phyloP scores from a whole-genome alignment of 225 moss, liverwort and hornwort genomes.

The Anthoceros angustus region DNA sequence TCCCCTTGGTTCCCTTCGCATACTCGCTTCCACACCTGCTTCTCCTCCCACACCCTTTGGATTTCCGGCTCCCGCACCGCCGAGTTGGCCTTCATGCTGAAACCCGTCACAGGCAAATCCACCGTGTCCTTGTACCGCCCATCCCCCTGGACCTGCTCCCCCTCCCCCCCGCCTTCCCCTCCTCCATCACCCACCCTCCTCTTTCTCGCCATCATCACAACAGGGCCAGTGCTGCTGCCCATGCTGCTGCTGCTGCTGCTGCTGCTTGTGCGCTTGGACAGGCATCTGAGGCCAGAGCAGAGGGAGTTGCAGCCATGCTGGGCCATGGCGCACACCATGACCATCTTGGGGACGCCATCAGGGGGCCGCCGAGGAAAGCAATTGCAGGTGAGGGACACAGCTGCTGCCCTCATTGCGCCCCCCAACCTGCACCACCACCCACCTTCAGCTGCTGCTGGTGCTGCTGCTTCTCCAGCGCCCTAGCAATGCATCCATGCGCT shows the following conservation, averaged over 20 bases:
- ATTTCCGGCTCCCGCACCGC: constrained; percentile 91
- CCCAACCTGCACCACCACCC: too few relatives aligned
- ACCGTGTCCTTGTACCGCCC: constrained; percentile 86
- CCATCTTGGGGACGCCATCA: neutral
- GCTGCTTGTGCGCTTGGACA: constrained; percentile 69
- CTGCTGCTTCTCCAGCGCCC: too few relatives aligned
- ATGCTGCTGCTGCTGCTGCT: too few relatives aligned
- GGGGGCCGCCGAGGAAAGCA: neutral
- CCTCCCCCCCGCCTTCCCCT: constrained; percentile 63
- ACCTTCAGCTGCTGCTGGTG: too few relatives aligned
- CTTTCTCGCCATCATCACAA: too few relatives aligned
- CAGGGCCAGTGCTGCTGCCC: too few relatives aligned
- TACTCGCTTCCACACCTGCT: constrained; percentile 63
- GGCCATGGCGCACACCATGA: neutral
- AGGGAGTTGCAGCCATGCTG: neutral
- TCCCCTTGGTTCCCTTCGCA: constrained; percentile 66
- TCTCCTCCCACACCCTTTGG: constrained; percentile 86
- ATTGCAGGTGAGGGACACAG: neutral
- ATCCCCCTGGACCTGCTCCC: constrained; percentile 29
- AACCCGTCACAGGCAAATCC: constrained; percentile 72
- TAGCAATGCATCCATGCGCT: too few relatives aligned
- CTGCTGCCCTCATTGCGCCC: neutral
- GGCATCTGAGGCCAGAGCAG: too few relatives aligned
- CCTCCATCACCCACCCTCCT: constrained; percentile 75
- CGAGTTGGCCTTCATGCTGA: constrained; percentile 91